Percentiles rank a stretch among this genome's conserved stretches.
Conservation (phyloP, 1,284 basidiomycete species). For the Ganoderma resinaceum region DNA sequence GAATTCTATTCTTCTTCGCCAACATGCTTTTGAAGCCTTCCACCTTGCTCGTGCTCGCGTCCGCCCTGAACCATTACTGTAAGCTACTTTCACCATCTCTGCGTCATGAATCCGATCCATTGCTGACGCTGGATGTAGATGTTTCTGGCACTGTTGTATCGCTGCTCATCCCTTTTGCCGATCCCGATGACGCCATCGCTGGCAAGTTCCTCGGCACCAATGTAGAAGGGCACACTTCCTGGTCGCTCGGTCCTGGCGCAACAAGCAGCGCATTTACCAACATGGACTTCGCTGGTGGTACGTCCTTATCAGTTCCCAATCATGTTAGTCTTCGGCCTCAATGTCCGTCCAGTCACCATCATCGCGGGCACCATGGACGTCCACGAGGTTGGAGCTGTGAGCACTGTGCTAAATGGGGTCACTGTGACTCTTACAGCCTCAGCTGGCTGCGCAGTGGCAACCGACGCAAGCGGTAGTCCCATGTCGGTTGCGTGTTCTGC, state of each 20-base stretch:
- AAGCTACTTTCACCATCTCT: background rate
- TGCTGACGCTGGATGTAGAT: background rate
- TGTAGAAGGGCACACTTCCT: background rate
- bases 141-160: background rate
- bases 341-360: background rate
- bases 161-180: background rate
- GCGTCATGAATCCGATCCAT: background rate
- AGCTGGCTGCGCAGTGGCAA: background rate
- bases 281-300: background rate
- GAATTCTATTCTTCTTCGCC: background rate
- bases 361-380: background rate
- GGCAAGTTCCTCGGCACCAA: background rate
- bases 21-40: background rate
- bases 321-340: background rate
- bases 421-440: background rate
- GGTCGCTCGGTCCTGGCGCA: background rate
- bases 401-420: background rate
- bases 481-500: background rate
- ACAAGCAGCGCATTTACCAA: background rate
- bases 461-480: background rate
- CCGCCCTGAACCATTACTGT: background rate
- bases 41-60: background rate
- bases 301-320: background rate
- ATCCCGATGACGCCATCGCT: background rate
- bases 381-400: background rate